A percentile compares a stretch with the other conserved stretches of the same genome.
Conservation (phyloP, 768 basidiomycete species). For the Hirschioporus abietinus region DNA sequence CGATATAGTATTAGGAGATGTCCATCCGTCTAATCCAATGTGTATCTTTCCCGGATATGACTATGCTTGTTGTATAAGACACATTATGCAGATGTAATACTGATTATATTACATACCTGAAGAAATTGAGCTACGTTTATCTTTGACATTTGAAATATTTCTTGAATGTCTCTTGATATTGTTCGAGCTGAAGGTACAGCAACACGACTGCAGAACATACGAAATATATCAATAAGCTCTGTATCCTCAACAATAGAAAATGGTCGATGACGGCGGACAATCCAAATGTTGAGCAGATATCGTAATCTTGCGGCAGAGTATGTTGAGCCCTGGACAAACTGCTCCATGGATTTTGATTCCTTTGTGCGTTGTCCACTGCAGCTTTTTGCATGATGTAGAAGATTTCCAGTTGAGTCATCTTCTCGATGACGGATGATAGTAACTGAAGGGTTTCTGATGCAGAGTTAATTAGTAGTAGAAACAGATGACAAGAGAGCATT, state of each 20-base stretch:
- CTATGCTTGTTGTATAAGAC: not conserved
- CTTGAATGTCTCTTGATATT: conserved; percentile 12
- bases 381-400: not conserved
- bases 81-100: not conserved
- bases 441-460: not conserved
- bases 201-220: conserved; percentile 15
- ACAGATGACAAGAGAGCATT: not conserved
- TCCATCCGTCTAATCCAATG: conserved; percentile 26
- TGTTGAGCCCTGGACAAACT: conserved; percentile 10
- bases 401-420: not conserved
- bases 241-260: conserved; percentile 14
- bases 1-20: conserved; percentile 22
- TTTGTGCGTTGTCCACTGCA: not conserved
- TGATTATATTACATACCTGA: conserved; percentile 2
- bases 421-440: not conserved
- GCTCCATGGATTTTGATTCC: not conserved
- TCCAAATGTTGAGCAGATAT: conserved; percentile 13
- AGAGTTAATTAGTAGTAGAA: not conserved
- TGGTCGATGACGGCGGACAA: conserved; percentile 15
- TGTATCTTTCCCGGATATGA: conserved; percentile 17
- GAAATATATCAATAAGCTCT: conserved; percentile 12
- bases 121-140: conserved; percentile 3
- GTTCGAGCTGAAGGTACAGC: conserved; percentile 12
- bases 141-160: conserved; percentile 11
- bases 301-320: conserved; percentile 11